phyloP scores from a whole-genome alignment of 1,284 basidiomycete species.

The Naganishia liquefaciens region DNA sequence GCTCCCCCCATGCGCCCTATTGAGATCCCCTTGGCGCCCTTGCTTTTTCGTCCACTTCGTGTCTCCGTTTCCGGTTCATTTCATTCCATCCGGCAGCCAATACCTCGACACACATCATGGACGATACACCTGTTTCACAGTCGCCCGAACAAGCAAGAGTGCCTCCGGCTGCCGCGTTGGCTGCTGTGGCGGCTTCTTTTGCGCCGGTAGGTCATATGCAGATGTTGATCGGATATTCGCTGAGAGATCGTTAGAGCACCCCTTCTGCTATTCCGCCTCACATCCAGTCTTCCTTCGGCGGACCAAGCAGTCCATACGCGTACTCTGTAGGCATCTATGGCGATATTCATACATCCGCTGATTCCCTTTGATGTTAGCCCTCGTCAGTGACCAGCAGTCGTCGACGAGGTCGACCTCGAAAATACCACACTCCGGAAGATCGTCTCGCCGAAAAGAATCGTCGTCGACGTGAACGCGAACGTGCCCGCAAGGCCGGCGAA shows the following conservation, averaged over 20 bases:
- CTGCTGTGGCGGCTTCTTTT: conserved; percentile 10
- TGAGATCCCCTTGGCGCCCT: neutral
- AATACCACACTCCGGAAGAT: conserved; percentile 22
- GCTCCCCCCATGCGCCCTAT: conserved; percentile 12
- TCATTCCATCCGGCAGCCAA: neutral
- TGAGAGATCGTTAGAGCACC: neutral
- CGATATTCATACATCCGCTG: neutral
- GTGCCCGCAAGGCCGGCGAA: conserved; percentile 27
- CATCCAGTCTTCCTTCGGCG: conserved; percentile 16
- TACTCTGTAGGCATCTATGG: conserved; percentile 2
- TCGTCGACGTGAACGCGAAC: conserved; percentile 27
- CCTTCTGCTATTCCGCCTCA: conserved; percentile 21
- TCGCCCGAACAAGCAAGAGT: conserved; percentile 20
- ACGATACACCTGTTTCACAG: neutral
- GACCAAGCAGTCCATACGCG: conserved; percentile 15
- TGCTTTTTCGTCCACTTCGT: neutral
- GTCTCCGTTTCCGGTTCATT: conserved; percentile 2
- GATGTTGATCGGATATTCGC: too few relatives aligned
- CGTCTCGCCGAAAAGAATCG: conserved; percentile 26
- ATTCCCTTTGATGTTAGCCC: neutral
- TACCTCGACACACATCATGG: conserved; percentile 8
- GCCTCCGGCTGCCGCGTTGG: conserved; percentile 14
- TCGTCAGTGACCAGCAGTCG: conserved; percentile 4
- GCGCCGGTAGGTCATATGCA: neutral
- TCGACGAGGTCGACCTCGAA: conserved; percentile 20